Base-by-base conservation (phyloP, 768 basidiomycete genomes). In the Pleurotus tuber-regium region DNA sequence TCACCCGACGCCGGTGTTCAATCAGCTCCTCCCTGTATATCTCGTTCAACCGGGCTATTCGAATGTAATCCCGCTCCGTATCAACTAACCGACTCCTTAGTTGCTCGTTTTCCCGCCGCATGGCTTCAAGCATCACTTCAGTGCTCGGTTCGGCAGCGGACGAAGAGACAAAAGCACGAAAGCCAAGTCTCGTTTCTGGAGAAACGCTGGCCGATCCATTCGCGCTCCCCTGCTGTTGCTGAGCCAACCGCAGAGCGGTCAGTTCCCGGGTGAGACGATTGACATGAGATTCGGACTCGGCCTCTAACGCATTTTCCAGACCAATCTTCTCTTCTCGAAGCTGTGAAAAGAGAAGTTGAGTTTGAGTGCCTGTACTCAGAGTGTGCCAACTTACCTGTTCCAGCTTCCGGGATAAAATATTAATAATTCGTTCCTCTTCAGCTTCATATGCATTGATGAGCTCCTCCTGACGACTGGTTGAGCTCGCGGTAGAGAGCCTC, bases 401-500 rank as follows among this genome's bases (percentile, higher is more conserved):
- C 46, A 93, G 74, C 65, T 92, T 93, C 58, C 89, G 76, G 23
- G 87, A 91, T 50, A 93, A 70, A 5, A 87, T 74, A 54, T 91
- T 92, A 57, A 90, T 87, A 50, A 93, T 91, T 39, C 89, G 82
- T 64, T 93, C 91, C 68, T 93, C 89, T 67, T 93, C 90, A 9
- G 90, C 91, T 60, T 92, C 90, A 65, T 91, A 92, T 18, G 87
- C 86, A 66, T 92, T 91, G 62, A 92, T 92, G 62, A 92, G 74
- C 47, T 82, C 85, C 63, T 92, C 89, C 59, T 85, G 80, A 56
- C 78, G 78, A 50, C 70, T 79, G 54, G 72, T 76, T 31, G 81
- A 70, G 61, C 76, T 82, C 28, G 77, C 72, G 2, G 73, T 70
- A 9, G 84, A 83, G 51, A 70, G 61, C n/a, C 84, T 74, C 52